Conservation (phyloP, 805 yeast species). For the Metschnikowia gelsemii region DNA sequence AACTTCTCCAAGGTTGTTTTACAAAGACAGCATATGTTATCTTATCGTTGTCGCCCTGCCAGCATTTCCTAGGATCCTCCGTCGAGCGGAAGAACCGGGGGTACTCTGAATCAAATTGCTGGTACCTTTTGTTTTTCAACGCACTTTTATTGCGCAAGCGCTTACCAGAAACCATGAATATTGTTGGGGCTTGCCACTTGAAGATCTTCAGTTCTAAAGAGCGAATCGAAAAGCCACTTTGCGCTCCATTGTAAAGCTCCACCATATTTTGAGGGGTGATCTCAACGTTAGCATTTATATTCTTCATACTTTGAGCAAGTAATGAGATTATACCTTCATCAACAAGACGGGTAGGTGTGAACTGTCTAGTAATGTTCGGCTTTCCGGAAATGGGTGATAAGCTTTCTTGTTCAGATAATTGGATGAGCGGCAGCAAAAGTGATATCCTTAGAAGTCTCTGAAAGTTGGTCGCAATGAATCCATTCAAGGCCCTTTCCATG, state of each 20-base stretch:
- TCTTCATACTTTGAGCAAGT: constrained; percentile 33
- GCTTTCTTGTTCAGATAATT: not conserved
- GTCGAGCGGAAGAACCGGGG: constrained; percentile 34
- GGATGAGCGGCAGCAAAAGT: constrained; percentile 24
- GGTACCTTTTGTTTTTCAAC: constrained; percentile 46
- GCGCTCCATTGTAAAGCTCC: constrained; percentile 69
- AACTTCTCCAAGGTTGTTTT: constrained; percentile 71
- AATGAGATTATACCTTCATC: constrained; percentile 41
- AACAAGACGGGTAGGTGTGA: constrained; percentile 35
- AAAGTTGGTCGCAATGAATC: constrained; percentile 22
- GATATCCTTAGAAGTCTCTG: constrained; percentile 28
- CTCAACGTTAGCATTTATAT: constrained; percentile 29
- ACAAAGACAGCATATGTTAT: constrained; percentile 65
- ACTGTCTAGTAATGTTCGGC: not conserved
- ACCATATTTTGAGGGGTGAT: constrained; percentile 49
- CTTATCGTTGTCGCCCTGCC: constrained; percentile 43
- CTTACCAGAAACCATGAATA: constrained; percentile 68
- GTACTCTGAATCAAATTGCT: constrained; percentile 49
- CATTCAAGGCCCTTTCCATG: constrained; percentile 18
- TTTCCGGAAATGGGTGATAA: not conserved
- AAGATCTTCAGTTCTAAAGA: constrained; percentile 80
- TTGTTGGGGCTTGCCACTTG: constrained; percentile 88
- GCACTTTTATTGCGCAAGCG: constrained; percentile 39
- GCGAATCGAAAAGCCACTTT: constrained; percentile 82
- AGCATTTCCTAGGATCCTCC: constrained; percentile 24